These are phyloP conservation scores for Camelina laxa DNA, from an alignment of 345 rosid species.

Conservation along the genomic window DNA sequence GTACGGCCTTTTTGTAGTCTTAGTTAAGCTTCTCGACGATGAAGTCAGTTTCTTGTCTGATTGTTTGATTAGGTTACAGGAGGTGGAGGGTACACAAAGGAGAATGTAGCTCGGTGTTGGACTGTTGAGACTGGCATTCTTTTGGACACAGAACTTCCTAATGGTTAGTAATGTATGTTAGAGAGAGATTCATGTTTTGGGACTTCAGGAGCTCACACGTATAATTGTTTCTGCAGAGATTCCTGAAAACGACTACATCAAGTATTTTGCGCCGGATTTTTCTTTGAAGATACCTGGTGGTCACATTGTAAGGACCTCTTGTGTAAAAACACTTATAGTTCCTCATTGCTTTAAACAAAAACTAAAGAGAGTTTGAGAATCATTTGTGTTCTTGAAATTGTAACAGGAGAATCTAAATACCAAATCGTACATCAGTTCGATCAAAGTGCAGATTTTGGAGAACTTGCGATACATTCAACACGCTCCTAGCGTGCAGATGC, in stretches of 20 bases:
- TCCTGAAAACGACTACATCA: constrained; percentile 84
- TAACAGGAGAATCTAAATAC: constrained; percentile 89
- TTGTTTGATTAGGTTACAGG: constrained; percentile 77
- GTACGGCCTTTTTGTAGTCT: background rate
- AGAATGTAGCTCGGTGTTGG: constrained; percentile 99
- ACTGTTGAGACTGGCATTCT: constrained; percentile 94
- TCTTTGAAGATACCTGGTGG: constrained; percentile 84
- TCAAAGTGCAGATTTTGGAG: constrained; percentile 89
- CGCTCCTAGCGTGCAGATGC: constrained; percentile 96
- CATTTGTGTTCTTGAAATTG: constrained; percentile 10
- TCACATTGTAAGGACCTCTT: constrained; percentile 63
- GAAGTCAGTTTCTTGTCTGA: background rate
- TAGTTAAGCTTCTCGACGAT: background rate
- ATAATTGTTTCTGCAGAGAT: constrained; percentile 66
- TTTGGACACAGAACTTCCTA: constrained; percentile 87
- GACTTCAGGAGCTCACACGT: background rate
- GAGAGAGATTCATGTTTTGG: background rate
- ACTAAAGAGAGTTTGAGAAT: background rate
- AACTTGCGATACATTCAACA: constrained; percentile 89
- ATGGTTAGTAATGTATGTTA: constrained; percentile 53
- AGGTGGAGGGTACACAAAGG: constrained; percentile 98
- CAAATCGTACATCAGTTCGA: constrained; percentile 81
- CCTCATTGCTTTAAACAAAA: background rate
- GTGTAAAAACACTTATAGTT: constrained; percentile 5
- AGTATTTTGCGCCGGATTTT: constrained; percentile 88